phyloP scores from a whole-genome alignment of 2,329 filamentous ascomycete species.

The Trichoderma breve region DNA sequence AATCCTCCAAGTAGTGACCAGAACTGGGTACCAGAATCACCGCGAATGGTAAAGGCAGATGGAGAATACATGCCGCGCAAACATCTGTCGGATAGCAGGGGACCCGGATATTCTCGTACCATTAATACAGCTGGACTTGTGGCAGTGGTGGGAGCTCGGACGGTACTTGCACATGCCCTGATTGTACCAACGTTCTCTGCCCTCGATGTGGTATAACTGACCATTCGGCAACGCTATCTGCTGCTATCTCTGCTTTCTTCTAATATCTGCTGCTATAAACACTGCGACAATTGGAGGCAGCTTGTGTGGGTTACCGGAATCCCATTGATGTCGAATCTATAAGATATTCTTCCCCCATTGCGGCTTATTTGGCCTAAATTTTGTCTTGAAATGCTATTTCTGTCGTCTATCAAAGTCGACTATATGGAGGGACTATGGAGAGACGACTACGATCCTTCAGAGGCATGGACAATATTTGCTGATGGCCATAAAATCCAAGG shows the following conservation, averaged over 20 bases:
- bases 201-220: not conserved
- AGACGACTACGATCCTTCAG: not conserved
- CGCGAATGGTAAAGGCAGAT: not conserved
- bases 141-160: not conserved
- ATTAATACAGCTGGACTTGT: not conserved
- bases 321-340: not conserved
- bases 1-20: not conserved
- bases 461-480: not conserved
- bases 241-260: not conserved
- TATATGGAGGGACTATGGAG: not conserved
- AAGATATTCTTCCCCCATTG: not conserved
- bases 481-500: not conserved
- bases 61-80: too few relatives aligned
- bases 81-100: too few relatives aligned
- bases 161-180: not conserved
- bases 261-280: not conserved
- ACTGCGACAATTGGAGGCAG: not conserved
- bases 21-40: not conserved
- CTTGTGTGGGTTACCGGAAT: not conserved
- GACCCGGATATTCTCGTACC: not conserved
- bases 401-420: not conserved
- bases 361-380: not conserved
- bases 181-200: not conserved
- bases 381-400: not conserved
- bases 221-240: not conserved